A percentile compares a stretch with the other conserved stretches of the same genome.
phyloP scores from a whole-genome alignment of 345 rosid genomes.

The Hibiscus tridactylites region DNA sequence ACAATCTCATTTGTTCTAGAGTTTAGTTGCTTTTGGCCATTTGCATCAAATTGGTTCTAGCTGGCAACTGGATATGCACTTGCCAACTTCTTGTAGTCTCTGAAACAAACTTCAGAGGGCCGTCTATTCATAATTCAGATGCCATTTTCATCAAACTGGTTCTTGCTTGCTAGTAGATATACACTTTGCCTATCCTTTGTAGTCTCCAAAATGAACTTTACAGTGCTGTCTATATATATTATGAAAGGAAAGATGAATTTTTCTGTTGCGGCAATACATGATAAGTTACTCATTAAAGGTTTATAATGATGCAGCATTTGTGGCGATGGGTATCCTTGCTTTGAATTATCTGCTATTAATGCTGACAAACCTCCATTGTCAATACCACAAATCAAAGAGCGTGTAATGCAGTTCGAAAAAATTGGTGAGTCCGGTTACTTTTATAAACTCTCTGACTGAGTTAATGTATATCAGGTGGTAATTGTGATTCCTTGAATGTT shows the following conservation, averaged over 20 bases:
- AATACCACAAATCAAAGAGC: slow-evolving; percentile 56
- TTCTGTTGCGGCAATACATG: not conserved
- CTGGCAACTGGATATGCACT: not conserved
- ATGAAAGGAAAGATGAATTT: not conserved
- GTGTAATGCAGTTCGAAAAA: slow-evolving; percentile 68
- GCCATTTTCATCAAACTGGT: not conserved
- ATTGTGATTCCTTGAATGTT: not conserved
- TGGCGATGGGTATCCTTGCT: slow-evolving; percentile 75
- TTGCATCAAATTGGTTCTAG: not conserved
- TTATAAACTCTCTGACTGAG: not conserved
- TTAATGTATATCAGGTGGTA: not conserved
- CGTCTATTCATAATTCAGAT: not conserved
- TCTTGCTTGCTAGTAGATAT: not conserved
- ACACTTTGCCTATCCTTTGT: not conserved
- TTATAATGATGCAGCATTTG: slow-evolving; percentile 38
- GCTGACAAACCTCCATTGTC: slow-evolving; percentile 90
- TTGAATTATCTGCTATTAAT: slow-evolving; percentile 82
- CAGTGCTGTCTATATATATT: not conserved
- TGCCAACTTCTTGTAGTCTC: not conserved
- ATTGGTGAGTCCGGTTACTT: slow-evolving; percentile 44
- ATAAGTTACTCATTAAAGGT: slow-evolving; percentile 6
- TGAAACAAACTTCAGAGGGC: not conserved
- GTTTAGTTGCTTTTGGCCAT: not conserved
- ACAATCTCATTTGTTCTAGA: not conserved
- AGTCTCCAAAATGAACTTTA: not conserved